A percentile compares a stretch with the other conserved stretches of the same genome.
Conservation (phyloP, 176 grass and related monocot species). For the Saccharum spontaneum region DNA sequence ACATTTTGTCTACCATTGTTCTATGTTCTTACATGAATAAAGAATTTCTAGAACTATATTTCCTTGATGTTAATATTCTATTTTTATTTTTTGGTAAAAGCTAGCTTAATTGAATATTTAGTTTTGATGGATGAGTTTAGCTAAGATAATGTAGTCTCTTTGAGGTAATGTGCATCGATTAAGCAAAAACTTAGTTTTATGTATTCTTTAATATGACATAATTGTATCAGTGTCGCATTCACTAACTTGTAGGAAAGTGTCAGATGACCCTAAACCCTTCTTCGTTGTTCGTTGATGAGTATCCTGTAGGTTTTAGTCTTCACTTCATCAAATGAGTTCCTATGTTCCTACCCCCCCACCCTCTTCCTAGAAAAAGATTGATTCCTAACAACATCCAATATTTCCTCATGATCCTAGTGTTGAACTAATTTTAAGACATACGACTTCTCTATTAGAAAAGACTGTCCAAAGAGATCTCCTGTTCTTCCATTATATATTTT, state of each 20-base stretch:
- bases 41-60: neutral
- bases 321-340: no score
- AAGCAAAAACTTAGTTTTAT: neutral
- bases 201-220: conserved; percentile 5
- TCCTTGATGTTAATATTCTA: neutral
- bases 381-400: no score
- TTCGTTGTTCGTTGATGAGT: neutral
- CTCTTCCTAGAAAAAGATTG: no score
- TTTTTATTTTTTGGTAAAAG: neutral
- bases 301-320: no score
- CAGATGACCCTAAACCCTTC: neutral
- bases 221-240: neutral
- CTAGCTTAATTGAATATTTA: neutral
- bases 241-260: neutral
- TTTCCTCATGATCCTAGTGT: no score
- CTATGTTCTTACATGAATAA: neutral
- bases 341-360: no score
- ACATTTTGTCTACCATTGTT: neutral
- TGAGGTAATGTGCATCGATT: neutral
- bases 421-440: no score
- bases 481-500: neutral
- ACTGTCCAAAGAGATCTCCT: neutral
- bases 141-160: conserved; percentile 12
- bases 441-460: neutral
- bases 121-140: neutral